These are phyloP conservation scores for Amylocarpus encephaloides DNA, from an alignment of 2,329 filamentous ascomycete genomes.

Conservation along the genomic window DNA sequence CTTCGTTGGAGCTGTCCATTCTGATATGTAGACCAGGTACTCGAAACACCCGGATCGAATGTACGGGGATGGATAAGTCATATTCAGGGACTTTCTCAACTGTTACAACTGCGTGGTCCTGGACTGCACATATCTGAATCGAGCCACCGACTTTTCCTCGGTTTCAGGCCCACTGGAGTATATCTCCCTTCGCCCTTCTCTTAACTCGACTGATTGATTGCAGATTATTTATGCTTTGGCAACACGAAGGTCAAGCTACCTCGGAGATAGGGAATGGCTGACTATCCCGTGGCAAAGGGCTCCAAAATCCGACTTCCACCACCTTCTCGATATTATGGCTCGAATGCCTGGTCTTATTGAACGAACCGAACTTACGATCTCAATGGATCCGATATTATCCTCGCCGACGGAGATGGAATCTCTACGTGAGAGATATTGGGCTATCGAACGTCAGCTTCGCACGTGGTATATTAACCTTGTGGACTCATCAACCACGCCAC, in stretches of 20 bases:
- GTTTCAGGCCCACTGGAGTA: constrained; percentile 10
- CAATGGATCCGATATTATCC: constrained; percentile 14
- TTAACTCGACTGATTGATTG: constrained; percentile 9
- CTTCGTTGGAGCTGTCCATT: constrained; percentile 7
- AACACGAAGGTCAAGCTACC: constrained; percentile 9
- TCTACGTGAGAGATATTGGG: constrained; percentile 10
- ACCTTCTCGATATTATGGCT: constrained; percentile 14
- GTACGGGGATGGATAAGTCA: constrained; percentile 10
- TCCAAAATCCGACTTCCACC: constrained; percentile 13
- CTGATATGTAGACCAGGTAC: constrained; percentile 11
- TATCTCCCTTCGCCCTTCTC: constrained; percentile 9
- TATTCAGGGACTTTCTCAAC: constrained; percentile 7
- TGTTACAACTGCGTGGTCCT: constrained; percentile 10
- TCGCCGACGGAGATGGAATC: constrained; percentile 7
- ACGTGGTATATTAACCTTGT: constrained; percentile 9
- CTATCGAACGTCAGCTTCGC: constrained; percentile 10
- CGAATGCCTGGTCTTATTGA: constrained; percentile 9
- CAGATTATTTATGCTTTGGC: constrained; percentile 12
- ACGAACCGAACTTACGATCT: constrained; percentile 8
- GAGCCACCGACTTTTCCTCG: constrained; percentile 10
- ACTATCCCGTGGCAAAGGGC: constrained; percentile 10
- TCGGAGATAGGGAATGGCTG: constrained; percentile 12
- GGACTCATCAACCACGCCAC: constrained; percentile 9
- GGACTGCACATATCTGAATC: constrained; percentile 9
- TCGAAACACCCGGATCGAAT: constrained; percentile 7